These are phyloP conservation scores for Venturia oleaginea DNA, from an alignment of 2,329 filamentous ascomycete species.

Conservation along the genomic window DNA sequence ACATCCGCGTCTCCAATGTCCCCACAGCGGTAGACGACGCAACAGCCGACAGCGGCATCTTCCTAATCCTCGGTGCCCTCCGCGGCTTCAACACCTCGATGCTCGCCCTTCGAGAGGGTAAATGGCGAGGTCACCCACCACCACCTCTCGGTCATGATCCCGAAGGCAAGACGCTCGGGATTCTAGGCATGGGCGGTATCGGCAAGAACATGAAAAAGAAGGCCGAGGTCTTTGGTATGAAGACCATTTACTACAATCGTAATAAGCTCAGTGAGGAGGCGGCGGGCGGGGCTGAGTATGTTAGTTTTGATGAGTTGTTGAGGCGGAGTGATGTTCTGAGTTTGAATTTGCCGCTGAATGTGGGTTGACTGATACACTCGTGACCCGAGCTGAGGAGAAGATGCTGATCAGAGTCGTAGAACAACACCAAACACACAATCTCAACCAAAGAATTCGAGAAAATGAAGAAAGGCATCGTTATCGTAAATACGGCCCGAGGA, in stretches of 20 bases:
- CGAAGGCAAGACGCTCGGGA: conserved; percentile 67
- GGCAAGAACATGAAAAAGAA: conserved; percentile 68
- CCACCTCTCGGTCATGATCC: conserved; percentile 64
- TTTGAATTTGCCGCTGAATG: conserved; percentile 73
- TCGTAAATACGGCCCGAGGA: conserved; percentile 76
- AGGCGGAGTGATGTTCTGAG: conserved; percentile 65
- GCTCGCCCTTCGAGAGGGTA: conserved; percentile 52
- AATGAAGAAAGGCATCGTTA: conserved; percentile 70
- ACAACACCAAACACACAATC: conserved; percentile 67
- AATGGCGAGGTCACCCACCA: conserved; percentile 53
- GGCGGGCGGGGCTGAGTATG: conserved; percentile 52
- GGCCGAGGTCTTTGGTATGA: conserved; percentile 68
- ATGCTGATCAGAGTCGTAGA: conserved; percentile 24
- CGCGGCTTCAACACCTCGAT: conserved; percentile 63
- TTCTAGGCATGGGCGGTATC: conserved; percentile 81
- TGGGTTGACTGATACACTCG: conserved; percentile 36
- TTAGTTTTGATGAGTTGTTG: conserved; percentile 65
- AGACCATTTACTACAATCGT: conserved; percentile 66
- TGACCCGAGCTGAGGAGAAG: background rate
- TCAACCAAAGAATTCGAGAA: conserved; percentile 58
- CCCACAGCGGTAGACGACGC: conserved; percentile 75
- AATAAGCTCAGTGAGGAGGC: conserved; percentile 47
- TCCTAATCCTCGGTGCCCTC: conserved; percentile 70
- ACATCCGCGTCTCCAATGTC: conserved; percentile 67
- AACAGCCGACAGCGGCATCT: conserved; percentile 74